Percentiles rank a stretch among this genome's conserved stretches.
Evolutionary conservation across 805 yeast species (phyloP).

Genomic region (Blastobotrys terrestris): DNA sequence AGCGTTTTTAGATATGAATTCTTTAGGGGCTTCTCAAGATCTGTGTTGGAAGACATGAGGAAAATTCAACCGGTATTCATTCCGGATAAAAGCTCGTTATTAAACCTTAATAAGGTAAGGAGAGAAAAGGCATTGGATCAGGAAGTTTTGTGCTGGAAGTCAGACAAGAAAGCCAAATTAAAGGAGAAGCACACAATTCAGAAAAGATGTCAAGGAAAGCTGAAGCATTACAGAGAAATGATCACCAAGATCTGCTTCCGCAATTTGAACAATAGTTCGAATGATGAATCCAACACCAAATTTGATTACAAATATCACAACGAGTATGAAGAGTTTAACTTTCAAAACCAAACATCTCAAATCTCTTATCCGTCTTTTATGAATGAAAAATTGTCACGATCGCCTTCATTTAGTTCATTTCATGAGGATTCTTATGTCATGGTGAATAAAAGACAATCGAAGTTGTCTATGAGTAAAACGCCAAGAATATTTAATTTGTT

Average conservation of each 20-base stretch:
- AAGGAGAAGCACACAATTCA: not conserved
- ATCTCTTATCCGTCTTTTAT: not conserved
- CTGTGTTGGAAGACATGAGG: conserved; percentile 4
- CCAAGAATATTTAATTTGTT: not conserved
- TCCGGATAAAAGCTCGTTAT: not conserved
- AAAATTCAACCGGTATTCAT: not conserved
- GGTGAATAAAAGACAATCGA: not conserved
- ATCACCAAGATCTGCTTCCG: not conserved
- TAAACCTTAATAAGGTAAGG: not conserved
- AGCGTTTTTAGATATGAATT: conserved; percentile 12
- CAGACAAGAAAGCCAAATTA: not conserved
- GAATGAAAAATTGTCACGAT: not conserved
- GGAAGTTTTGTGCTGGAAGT: not conserved
- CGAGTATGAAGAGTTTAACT: not conserved
- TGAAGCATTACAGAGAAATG: not conserved
- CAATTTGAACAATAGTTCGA: not conserved
- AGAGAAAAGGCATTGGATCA: not conserved
- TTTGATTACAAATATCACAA: not conserved
- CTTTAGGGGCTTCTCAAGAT: conserved; percentile 10
- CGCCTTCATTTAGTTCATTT: not conserved
- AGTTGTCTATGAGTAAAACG: not conserved
- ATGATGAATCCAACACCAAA: not conserved
- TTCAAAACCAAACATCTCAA: not conserved
- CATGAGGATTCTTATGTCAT: not conserved
- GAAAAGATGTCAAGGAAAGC: not conserved